Conservation (phyloP, 345 rosid genomes). For the Zanthoxylum bungeanum region DNA sequence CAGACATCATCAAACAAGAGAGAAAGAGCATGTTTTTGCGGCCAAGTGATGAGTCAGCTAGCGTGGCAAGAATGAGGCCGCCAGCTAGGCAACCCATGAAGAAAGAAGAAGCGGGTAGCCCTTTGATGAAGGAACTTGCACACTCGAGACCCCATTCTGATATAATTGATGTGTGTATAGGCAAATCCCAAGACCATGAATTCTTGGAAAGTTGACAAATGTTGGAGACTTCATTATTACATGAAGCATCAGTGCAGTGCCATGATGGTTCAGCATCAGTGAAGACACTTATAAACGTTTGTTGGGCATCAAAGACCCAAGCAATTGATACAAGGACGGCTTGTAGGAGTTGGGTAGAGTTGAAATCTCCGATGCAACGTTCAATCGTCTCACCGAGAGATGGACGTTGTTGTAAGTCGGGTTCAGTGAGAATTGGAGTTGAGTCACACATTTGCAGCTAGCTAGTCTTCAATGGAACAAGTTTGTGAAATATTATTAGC, state of each 20-base stretch:
- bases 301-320: conserved; percentile 60
- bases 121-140: conserved; percentile 37
- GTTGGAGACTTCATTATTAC: conserved; percentile 24
- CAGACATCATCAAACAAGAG: conserved; percentile 40
- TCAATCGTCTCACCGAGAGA: conserved; percentile 45
- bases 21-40: conserved; percentile 54
- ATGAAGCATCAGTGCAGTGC: conserved; percentile 39
- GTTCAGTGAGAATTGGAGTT: conserved; percentile 32
- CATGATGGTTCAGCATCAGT: conserved; percentile 53
- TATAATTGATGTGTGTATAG: conserved; percentile 32
- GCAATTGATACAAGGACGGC: conserved; percentile 50
- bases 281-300: conserved; percentile 56
- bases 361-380: conserved; percentile 31
- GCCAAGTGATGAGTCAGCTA: conserved; percentile 58
- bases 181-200: conserved; percentile 53
- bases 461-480: not conserved
- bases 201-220: conserved; percentile 36
- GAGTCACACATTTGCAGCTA: conserved; percentile 11
- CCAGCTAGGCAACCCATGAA: conserved; percentile 58
- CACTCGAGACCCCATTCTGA: conserved; percentile 61
- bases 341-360: conserved; percentile 41
- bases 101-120: conserved; percentile 61
- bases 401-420: not conserved
- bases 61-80: conserved; percentile 41
- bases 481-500: not conserved